Evolutionary conservation across 129 eudicot species (phyloP).

Genomic region (Artemisia argyi): DNA sequence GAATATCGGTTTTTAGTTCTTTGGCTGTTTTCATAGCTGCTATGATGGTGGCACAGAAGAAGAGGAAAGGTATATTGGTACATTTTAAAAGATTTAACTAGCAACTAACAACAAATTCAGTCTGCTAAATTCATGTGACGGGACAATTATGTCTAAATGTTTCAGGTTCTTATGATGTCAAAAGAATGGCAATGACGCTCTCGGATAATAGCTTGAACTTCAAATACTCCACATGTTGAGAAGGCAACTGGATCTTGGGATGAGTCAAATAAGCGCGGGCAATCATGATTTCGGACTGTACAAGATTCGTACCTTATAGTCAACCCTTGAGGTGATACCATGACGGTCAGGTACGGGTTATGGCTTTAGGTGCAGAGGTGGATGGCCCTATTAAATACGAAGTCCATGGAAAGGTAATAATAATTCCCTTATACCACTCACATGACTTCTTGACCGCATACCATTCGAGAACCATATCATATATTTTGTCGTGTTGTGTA

Average conservation of each 20-base stretch:
- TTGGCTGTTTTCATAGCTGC: conserved; percentile 50
- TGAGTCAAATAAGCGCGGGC: conserved; percentile 76
- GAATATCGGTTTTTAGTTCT: too few species aligned
- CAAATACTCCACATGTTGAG: conserved; percentile 69
- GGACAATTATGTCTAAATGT: conserved; percentile 1
- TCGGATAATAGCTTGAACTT: conserved; percentile 68
- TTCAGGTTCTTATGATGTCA: conserved; percentile 52
- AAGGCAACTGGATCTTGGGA: conserved; percentile 67
- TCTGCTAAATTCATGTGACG: not conserved
- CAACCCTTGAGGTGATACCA: too few species aligned
- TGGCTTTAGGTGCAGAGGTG: too few species aligned
- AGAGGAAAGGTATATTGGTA: conserved; percentile 59
- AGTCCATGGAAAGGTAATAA: too few species aligned
- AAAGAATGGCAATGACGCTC: conserved; percentile 60
- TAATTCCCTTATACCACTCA: too few species aligned
- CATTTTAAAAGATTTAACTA: not conserved
- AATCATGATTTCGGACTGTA: conserved; percentile 81
- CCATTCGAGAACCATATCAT: too few species aligned
- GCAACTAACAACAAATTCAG: not conserved
- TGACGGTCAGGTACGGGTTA: too few species aligned
- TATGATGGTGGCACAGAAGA: conserved; percentile 44
- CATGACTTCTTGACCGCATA: too few species aligned
- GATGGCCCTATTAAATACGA: too few species aligned
- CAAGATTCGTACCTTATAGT: conserved; percentile 38
- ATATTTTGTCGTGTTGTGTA: too few species aligned